Conservation (phyloP, 2,329 filamentous ascomycete genomes). For the Epichloe scottii region DNA sequence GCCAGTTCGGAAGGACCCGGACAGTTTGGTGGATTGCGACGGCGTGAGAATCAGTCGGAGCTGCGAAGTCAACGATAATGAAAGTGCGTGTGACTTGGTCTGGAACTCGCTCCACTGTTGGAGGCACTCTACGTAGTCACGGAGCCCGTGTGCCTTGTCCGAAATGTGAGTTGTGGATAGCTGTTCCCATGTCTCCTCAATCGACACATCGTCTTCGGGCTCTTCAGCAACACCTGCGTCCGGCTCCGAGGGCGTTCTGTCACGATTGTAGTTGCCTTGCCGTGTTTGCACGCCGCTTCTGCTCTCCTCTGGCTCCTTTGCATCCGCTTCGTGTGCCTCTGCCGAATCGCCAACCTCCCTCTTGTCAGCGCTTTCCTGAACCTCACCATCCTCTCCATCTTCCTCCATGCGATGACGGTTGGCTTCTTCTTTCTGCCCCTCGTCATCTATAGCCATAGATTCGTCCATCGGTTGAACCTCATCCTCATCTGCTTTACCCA, state of each 20-base stretch:
- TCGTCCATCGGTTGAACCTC: constrained; percentile 79
- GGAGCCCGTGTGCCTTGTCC: constrained; percentile 27
- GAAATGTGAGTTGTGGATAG: constrained; percentile 63
- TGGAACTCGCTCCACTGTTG: constrained; percentile 80
- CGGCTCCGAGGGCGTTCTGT: constrained; percentile 29
- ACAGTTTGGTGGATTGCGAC: constrained; percentile 89
- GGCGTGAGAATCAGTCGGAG: constrained; percentile 90
- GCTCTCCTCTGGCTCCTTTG: constrained; percentile 35
- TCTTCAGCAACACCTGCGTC: constrained; percentile 30
- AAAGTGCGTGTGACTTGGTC: constrained; percentile 69
- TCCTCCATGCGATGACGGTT: constrained; percentile 40
- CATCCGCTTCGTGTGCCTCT: constrained; percentile 27
- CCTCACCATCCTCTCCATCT: constrained; percentile 32
- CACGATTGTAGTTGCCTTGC: constrained; percentile 45
- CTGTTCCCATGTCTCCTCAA: constrained; percentile 45
- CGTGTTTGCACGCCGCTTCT: constrained; percentile 48
- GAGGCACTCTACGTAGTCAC: constrained; percentile 45
- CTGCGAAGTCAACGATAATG: constrained; percentile 82
- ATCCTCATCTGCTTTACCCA: constrained; percentile 79
- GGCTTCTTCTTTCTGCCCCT: constrained; percentile 48
- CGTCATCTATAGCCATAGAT: constrained; percentile 73
- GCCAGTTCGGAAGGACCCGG: constrained; percentile 90
- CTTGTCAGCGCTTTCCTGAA: constrained; percentile 29
- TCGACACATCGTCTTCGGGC: constrained; percentile 34
- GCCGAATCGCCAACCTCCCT: constrained; percentile 27